Percentiles rank a stretch among this genome's conserved stretches.
Conservation (phyloP, 148 eudicot genomes). For the Chenopodium album region DNA sequence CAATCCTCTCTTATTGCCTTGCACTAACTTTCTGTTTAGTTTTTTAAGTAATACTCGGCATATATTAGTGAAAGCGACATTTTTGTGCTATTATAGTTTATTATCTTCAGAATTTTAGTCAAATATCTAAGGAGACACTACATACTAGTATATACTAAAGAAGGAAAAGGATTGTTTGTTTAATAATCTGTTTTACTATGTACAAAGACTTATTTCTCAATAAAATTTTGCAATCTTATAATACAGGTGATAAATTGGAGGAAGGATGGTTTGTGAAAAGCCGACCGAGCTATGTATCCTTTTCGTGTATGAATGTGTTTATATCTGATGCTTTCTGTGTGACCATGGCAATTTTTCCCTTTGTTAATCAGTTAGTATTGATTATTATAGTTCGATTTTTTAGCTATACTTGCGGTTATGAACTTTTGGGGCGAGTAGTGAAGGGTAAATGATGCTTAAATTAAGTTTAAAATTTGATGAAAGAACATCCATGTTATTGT, state of each 20-base stretch:
- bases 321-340: neutral
- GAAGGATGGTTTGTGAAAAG: conserved; percentile 33
- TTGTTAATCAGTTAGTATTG: neutral
- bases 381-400: neutral
- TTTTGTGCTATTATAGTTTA: neutral
- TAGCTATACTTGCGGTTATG: neutral
- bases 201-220: neutral
- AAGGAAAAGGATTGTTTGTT: neutral
- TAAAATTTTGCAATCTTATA: neutral
- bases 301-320: neutral
- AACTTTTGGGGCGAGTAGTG: neutral
- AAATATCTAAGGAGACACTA: neutral
- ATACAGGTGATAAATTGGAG: conserved; percentile 25
- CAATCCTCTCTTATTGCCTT: conserved; percentile 19
- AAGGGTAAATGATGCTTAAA: neutral
- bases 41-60: neutral
- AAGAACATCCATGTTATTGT: neutral
- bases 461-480: neutral
- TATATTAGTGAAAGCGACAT: conserved; percentile 8
- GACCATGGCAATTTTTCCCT: neutral
- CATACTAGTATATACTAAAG: neutral
- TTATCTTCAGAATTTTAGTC: neutral
- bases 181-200: neutral
- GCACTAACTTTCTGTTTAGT: conserved; percentile 20
- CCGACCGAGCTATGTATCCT: conserved; percentile 31